These are phyloP conservation scores for Penicillium corylophilum DNA, from an alignment of 2,329 filamentous ascomycete genomes.

Conservation along the genomic window DNA sequence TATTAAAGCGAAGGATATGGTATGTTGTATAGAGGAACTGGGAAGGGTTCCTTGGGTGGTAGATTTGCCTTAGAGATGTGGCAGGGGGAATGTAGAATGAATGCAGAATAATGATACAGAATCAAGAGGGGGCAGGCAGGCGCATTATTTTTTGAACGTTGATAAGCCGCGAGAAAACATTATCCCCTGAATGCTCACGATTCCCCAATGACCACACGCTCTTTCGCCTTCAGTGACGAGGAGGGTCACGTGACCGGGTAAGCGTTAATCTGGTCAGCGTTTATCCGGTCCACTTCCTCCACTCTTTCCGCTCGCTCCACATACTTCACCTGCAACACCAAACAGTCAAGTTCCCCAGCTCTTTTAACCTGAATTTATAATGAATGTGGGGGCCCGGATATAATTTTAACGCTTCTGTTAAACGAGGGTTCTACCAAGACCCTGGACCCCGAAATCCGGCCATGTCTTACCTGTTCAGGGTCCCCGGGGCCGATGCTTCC, in stretches of 20 bases:
- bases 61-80: background rate
- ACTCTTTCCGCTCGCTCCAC: background rate
- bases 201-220: background rate
- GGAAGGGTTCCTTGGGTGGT: background rate
- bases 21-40: background rate
- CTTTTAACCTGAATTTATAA: background rate
- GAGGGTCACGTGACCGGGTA: slow-evolving; percentile 11
- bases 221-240: background rate
- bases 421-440: background rate
- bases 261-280: slow-evolving; percentile 5
- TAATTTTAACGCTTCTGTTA: background rate
- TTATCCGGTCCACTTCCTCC: slow-evolving; percentile 15
- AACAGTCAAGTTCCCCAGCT: background rate
- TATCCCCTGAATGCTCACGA: slow-evolving; percentile 6
- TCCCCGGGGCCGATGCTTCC: slow-evolving; percentile 1
- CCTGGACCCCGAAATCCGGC: background rate
- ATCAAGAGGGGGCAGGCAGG: background rate
- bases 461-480: background rate
- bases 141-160: background rate
- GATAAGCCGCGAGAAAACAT: slow-evolving; percentile 11
- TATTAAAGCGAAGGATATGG: background rate
- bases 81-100: background rate
- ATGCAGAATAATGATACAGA: background rate
- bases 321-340: background rate
- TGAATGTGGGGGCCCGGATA: background rate